Conservation (phyloP, 768 basidiomycete species). For the Lentinus tigrinus region DNA sequence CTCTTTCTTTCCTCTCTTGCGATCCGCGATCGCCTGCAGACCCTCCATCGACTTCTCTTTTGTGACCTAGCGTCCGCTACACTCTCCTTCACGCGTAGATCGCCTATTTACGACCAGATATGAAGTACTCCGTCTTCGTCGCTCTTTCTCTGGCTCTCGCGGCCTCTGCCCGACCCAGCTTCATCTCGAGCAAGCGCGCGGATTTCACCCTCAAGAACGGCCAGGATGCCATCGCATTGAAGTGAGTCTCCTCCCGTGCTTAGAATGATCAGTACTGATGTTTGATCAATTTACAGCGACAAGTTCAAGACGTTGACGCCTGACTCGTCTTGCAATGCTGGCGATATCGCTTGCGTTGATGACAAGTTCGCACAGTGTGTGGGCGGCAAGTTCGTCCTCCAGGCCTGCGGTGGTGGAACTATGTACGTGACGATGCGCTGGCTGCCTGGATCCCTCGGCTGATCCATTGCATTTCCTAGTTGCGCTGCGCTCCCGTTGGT, state of each 20-base stretch:
- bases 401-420: conserved; percentile 23
- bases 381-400: conserved; percentile 37
- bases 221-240: conserved; percentile 28
- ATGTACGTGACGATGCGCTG: conserved; percentile 16
- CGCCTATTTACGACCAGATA: conserved; percentile 23
- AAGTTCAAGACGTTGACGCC: conserved; percentile 51
- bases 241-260: conserved; percentile 18
- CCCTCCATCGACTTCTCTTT: conserved; percentile 11
- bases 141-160: conserved; percentile 27
- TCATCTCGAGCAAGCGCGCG: conserved; percentile 10
- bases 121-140: conserved; percentile 42
- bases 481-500: conserved; percentile 46
- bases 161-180: conserved; percentile 25
- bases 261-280: background rate
- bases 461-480: conserved; percentile 38
- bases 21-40: conserved; percentile 16
- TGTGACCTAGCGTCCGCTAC: conserved; percentile 16
- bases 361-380: conserved; percentile 57
- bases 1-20: conserved; percentile 7
- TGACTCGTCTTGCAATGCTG: conserved; percentile 43
- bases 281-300: conserved; percentile 10
- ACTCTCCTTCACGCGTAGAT: conserved; percentile 18
- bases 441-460: conserved; percentile 19
- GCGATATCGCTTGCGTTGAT: conserved; percentile 48
- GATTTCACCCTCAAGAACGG: conserved; percentile 26